Conservation (phyloP, 257 asterid species). For the Lantana camara region DNA sequence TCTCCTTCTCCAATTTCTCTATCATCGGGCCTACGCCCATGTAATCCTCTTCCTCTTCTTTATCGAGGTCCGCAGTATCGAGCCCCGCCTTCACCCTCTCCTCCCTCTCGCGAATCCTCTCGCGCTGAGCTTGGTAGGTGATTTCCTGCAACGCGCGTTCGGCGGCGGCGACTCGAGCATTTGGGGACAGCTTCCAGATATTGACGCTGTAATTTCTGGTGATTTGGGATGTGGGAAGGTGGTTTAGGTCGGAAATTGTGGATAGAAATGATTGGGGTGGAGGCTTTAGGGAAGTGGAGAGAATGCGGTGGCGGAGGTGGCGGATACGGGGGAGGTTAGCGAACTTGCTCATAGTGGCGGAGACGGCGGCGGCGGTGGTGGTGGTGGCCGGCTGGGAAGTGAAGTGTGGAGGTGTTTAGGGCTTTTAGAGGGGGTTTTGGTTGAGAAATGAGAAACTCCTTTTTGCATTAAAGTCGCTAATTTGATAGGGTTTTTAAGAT, state of each 20-base stretch:
- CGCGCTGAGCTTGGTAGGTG: slow-evolving; percentile 37
- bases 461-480: slow-evolving; percentile 1
- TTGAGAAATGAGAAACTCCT: slow-evolving; percentile 5
- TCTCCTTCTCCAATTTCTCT: slow-evolving; percentile 54
- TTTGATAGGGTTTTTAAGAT: not conserved
- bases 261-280: slow-evolving; percentile 15
- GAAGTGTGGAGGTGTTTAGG: slow-evolving; percentile 12
- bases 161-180: slow-evolving; percentile 35
- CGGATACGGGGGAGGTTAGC: slow-evolving; percentile 37
- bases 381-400: not conserved
- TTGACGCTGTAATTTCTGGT: slow-evolving; percentile 31
- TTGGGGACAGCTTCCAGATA: slow-evolving; percentile 14
- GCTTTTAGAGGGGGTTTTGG: slow-evolving; percentile 32
- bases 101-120: slow-evolving; percentile 52
- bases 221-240: slow-evolving; percentile 23
- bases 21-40: slow-evolving; percentile 49
- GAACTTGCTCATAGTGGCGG: slow-evolving; percentile 39
- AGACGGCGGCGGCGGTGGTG: slow-evolving; percentile 11
- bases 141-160: slow-evolving; percentile 45
- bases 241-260: slow-evolving; percentile 3
- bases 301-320: slow-evolving; percentile 33
- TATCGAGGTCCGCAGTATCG: slow-evolving; percentile 55
- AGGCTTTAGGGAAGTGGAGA: slow-evolving; percentile 2
- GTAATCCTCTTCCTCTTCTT: slow-evolving; percentile 56
- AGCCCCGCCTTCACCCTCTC: slow-evolving; percentile 58